Base-by-base conservation (phyloP, 2,329 filamentous ascomycete species). In the Cladosporium sp. region DNA sequence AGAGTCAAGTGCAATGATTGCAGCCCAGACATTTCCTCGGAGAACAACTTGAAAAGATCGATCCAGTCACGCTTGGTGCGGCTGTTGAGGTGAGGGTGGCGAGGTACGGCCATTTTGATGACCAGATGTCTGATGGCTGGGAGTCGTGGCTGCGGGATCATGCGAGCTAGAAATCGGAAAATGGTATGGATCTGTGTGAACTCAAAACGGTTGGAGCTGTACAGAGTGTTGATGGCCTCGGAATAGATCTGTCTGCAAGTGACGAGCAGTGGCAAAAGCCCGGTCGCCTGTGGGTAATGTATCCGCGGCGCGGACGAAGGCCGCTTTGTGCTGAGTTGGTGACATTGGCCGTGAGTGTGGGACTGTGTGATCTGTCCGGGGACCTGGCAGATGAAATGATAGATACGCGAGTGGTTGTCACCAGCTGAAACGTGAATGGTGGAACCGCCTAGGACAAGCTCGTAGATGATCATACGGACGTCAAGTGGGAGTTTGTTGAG, bases 401-500 rank as follows among this genome's bases (percentile, higher is more conserved):
- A 49, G 48, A 65, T 64, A 15, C 58, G 60, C 19, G 43, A 51
- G 38, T 47, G 41, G 13, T 45, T 47, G 42, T 51, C 42, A 13
- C 52, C 54, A 16, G 54, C 60, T 9, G 56, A 57, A 20, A 65
- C 53, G 38, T 66, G 62, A 33, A 64, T 56, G 6, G 60, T 54
- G 35, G 53, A 57, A 11, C 57, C 55, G 16, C 62, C 62, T 8
- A 65, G 53, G 4, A 65, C 56, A 53, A 63, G 55, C 15, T 66
- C 63, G 47, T 66, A 66, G 15, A 66, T 64, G 30, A 66, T 60
- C 40, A 65, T 47, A 12, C 62, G 60, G 8, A 66, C 51, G 50
- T 66, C 63, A 20, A 63, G 59, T 3, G 63, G 63, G 19, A 66
- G 55, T 35, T 52, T 59, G 4, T 56, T 49, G 16, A 66, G 40